A percentile compares a stretch with the other conserved stretches of the same genome.
These are phyloP conservation scores for Zhuliangozyma blackwelliae DNA, from an alignment of 1,139 yeast species.

Conservation along the genomic window DNA sequence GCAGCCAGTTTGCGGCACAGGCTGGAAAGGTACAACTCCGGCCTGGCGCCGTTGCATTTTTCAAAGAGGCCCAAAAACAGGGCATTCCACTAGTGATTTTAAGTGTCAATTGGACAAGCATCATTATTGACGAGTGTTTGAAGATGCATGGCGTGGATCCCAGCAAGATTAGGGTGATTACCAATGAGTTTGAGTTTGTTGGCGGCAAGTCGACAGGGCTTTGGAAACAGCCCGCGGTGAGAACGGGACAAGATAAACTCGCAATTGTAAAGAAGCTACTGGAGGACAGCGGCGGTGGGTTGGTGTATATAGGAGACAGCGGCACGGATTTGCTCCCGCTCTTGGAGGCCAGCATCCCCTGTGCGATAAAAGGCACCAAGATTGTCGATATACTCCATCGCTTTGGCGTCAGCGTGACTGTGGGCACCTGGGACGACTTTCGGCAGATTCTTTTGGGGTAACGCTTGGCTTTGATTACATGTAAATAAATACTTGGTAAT, in stretches of 20 bases:
- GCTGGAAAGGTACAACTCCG: conserved; percentile 36
- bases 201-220: conserved; percentile 35
- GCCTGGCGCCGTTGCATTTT: conserved; percentile 40
- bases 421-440: conserved; percentile 11
- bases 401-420: conserved; percentile 2
- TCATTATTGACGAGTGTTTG: conserved; percentile 43
- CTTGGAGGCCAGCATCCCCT: conserved; percentile 45
- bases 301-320: conserved; percentile 64
- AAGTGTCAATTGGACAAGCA: conserved; percentile 64
- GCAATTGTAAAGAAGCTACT: conserved; percentile 15
- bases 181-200: conserved; percentile 50
- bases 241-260: conserved; percentile 59
- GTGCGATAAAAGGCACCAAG: conserved; percentile 36
- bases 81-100: conserved; percentile 43
- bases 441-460: conserved; percentile 3
- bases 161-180: conserved; percentile 22
- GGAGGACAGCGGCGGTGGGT: background rate
- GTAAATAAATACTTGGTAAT: background rate
- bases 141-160: conserved; percentile 24
- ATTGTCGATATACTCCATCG: conserved; percentile 4
- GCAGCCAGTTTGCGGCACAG: conserved; percentile 25
- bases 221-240: conserved; percentile 21
- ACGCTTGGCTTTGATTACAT: background rate
- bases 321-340: conserved; percentile 57
- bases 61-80: conserved; percentile 17